Evolutionary conservation across 2,329 filamentous ascomycete species (phyloP), one percentile per base, ranked within the genome.

Genomic region (Ceratocystis alfenasii): DNA sequence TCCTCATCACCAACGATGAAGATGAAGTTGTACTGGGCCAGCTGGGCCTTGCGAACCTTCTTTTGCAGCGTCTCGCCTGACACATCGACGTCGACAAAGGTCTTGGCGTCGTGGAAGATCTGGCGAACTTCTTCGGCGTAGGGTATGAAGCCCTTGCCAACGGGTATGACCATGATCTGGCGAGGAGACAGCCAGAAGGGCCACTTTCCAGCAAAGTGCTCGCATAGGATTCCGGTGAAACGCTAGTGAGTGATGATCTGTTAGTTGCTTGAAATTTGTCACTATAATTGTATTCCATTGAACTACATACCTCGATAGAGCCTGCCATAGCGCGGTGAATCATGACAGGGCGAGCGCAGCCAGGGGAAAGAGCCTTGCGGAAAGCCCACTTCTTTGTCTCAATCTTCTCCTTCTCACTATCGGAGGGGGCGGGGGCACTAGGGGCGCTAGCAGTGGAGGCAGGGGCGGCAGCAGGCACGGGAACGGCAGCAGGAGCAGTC

Each of bases 201-300:
- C 89, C 89, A 94, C 78, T 91, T 91, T 71, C 89, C 89, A 65
- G 82, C 89, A 74, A 90, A 93, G 76, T 93, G 89, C 79, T 94
- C 89, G 59, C 84, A 89, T 68, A 93, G 80, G 70, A 93, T 90
- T 70, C 84, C 89, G 72, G 89, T 81, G 76, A 83, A 83, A 66
- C 80, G 77, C 75, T 83, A 80, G n/a, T 36, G 28, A 15, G 46
- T 8, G 22, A 8, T 30, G 20, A 5, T 55, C 3, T 10, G 55
- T 69, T n/a, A 67, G 63, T 50, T 6, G 7, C 28, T 33, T 59
- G 5, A n/a, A 17, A 30, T 10, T n/a, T 33, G 15, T 12, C 30
- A 3, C 6, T 59, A n/a, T n/a, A 17, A 20, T 59, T 28, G 22
- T 33, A n/a, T n/a, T 15, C 28, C 17, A n/a, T 7, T 15, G 10